Conservation (phyloP, 306 rosid species). For the Lotus japonicus region DNA sequence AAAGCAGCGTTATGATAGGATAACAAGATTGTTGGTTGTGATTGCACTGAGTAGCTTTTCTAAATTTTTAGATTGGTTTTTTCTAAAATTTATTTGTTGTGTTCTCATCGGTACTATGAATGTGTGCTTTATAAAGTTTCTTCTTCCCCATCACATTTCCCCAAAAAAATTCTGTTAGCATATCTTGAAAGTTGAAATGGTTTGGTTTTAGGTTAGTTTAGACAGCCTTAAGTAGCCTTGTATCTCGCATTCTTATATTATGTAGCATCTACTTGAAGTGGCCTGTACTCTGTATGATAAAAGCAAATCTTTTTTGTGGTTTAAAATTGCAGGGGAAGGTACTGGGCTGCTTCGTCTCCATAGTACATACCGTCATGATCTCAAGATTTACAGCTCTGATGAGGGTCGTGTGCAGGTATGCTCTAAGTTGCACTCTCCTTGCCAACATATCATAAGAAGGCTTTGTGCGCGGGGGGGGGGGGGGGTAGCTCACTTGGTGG, state of each 20-base stretch:
- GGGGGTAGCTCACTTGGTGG: no score
- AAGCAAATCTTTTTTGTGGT: constrained; percentile 15
- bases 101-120: neutral
- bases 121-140: neutral
- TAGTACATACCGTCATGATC: constrained; percentile 96
- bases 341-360: constrained; percentile 97
- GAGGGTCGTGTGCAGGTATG: constrained; percentile 99
- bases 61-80: neutral
- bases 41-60: neutral
- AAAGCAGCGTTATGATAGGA: neutral
- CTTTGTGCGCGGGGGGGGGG: no score
- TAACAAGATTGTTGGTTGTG: neutral
- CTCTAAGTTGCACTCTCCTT: neutral
- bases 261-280: constrained; percentile 16
- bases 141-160: no score
- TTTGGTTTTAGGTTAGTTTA: no score
- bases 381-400: constrained; percentile 96
- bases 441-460: constrained; percentile 2
- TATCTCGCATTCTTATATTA: constrained; percentile 1
- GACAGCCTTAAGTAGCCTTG: no score
- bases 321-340: constrained; percentile 77
- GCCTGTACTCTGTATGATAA: constrained; percentile 11
- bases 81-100: neutral
- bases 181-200: no score
- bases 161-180: no score